Evolutionary conservation across 163 green algal species (phyloP), one percentile per base, ranked within the genome.

Genomic region (Coccomyxa subellipsoidea): DNA sequence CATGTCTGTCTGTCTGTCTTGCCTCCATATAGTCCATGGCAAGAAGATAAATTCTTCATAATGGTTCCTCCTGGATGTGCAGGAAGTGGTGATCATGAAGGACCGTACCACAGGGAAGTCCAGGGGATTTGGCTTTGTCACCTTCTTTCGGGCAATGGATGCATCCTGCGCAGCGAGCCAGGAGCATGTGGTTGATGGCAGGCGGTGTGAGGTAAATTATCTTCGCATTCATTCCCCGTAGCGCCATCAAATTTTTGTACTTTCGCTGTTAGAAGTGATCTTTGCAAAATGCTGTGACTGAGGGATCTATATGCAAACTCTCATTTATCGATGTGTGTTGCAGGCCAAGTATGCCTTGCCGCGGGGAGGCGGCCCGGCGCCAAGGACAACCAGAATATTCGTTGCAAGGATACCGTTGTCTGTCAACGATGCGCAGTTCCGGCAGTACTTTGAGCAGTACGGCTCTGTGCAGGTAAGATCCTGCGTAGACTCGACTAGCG

Each of bases 91-190:
- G 25, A 92, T 96, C 37, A 95, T 97, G 90, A 92, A 93, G 81
- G 92, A 97, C 79, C 82, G 91, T 10, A 85, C 90, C 47, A 94
- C 89, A 5, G 93, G 93, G 78, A 95, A 96, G 81, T 92, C 81
- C 27, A 89, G 94, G 10, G 94, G 94, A n/a, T 98, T 98, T 88
- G 94, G 94, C 53, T 98, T 98, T 81, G 92, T 98, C 2, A 96
- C 89, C 2, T 98, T 94, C 39, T 36, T 54, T 0, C 84, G 92
- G 76, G 8, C 89, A 4, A 77, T 66, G 32, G 88, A 90, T 32
- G 91, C 89, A 21, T 72, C 84, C n/a, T 69, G 39, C 3, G 92
- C 90, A 0, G 81, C 93, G 6, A 79, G 80, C 4, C 37, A 85
- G 1, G 90, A 93, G 75, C 92, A 95, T 83, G 87, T 81, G 18